Conservation (phyloP, 371 early-diverging fungal genomes). For the Cokeromyces recurvatus region DNA sequence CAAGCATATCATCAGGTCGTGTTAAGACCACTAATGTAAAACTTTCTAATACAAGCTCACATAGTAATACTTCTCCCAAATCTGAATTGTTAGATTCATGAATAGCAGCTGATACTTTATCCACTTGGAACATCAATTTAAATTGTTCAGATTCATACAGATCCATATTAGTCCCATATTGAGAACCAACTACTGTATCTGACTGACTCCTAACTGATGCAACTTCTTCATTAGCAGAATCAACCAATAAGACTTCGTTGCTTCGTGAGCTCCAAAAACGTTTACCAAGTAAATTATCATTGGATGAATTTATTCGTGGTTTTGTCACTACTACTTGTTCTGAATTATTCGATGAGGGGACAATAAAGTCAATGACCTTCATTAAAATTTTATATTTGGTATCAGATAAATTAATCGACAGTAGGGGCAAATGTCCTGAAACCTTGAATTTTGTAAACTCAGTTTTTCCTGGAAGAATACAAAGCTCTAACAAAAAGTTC, state of each 20-base stretch:
- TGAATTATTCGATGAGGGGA: conserved; percentile 25
- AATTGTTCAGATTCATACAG: conserved; percentile 54
- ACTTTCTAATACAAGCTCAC: conserved; percentile 49
- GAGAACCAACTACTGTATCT: background rate
- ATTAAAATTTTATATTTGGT: conserved; percentile 79
- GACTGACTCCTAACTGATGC: conserved; percentile 16
- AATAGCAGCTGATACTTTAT: conserved; percentile 63
- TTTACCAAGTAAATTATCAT: conserved; percentile 16
- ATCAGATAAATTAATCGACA: conserved; percentile 78
- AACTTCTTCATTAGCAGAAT: conserved; percentile 11
- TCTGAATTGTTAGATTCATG: conserved; percentile 37
- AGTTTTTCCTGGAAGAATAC: conserved; percentile 66
- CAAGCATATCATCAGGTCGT: conserved; percentile 55
- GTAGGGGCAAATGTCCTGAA: conserved; percentile 65
- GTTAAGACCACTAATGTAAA: conserved; percentile 56
- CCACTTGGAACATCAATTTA: conserved; percentile 67
- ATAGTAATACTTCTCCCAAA: conserved; percentile 39
- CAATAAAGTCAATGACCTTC: conserved; percentile 62
- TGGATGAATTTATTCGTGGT: background rate
- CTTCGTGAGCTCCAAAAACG: conserved; percentile 17
- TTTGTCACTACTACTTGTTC: background rate
- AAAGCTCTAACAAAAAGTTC: conserved; percentile 62
- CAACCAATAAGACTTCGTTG: conserved; percentile 15
- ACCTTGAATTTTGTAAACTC: conserved; percentile 67
- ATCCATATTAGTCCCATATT: conserved; percentile 15